Percentiles rank a stretch among this genome's conserved stretches.
Evolutionary conservation across 441 rosid genomes (phyloP).

Genomic region (Kokia cookei): DNA sequence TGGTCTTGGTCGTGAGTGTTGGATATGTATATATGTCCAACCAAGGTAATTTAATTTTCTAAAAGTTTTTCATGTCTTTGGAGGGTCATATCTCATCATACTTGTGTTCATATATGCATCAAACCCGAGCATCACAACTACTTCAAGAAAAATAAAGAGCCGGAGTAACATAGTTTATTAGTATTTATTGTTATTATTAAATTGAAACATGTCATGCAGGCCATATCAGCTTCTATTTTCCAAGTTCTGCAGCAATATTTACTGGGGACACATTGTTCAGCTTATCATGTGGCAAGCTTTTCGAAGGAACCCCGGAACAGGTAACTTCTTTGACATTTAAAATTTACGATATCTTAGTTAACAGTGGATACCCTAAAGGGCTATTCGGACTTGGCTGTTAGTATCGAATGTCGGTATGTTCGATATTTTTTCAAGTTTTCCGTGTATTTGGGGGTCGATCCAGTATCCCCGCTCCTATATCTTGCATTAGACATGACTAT

Average conservation of each 20-base stretch:
- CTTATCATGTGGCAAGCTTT: constrained; percentile 94
- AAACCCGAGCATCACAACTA: background rate
- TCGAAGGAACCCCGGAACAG: constrained; percentile 92
- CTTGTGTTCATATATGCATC: background rate
- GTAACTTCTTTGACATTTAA: constrained; percentile 24
- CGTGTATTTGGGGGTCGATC: background rate
- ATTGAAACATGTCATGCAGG: constrained; percentile 40
- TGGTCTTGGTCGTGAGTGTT: background rate
- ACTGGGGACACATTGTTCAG: constrained; percentile 95
- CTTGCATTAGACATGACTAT: background rate
- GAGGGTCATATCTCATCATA: background rate
- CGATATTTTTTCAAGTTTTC: background rate
- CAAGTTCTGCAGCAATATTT: constrained; percentile 78
- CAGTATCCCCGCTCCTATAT: background rate
- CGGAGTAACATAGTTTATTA: background rate
- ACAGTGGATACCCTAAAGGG: background rate
- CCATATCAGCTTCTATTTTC: constrained; percentile 92
- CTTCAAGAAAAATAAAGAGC: background rate
- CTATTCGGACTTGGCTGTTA: background rate
- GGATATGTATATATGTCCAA: background rate
- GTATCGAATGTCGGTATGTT: background rate
- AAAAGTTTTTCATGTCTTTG: background rate
- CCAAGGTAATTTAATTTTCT: background rate
- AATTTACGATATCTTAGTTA: background rate
- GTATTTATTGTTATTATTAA: constrained; percentile 1